Percentiles rank a stretch among this genome's conserved stretches.
Conservation (phyloP, 2,329 filamentous ascomycete genomes). For the Fusarium sp. region DNA sequence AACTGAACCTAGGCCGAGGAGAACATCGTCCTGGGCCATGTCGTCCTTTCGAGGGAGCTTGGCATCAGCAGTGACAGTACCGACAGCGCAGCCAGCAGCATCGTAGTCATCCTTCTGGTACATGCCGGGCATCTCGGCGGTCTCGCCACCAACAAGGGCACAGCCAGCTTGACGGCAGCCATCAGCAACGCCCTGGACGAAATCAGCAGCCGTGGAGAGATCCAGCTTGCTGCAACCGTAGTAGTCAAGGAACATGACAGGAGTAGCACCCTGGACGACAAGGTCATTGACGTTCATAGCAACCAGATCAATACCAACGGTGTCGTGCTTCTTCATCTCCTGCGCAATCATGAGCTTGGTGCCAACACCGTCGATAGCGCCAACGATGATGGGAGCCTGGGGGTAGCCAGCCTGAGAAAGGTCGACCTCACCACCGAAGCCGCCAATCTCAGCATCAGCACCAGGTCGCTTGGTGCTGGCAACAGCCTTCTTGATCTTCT, state of each 20-base stretch:
- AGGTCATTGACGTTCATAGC: slow-evolving; percentile 99
- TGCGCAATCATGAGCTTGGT: slow-evolving; percentile 98
- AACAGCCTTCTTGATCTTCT: slow-evolving; percentile 92
- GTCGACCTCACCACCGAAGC: slow-evolving; percentile 80
- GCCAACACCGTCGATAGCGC: slow-evolving; percentile 94
- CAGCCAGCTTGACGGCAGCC: slow-evolving; percentile 89
- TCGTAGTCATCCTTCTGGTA: slow-evolving; percentile 93
- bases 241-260: slow-evolving; percentile 97
- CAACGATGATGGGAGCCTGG: slow-evolving; percentile 84
- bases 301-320: slow-evolving; percentile 95
- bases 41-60: slow-evolving; percentile 80
- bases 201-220: slow-evolving; percentile 81
- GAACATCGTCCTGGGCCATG: slow-evolving; percentile 86
- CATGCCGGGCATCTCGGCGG: slow-evolving; percentile 97
- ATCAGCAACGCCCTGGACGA: slow-evolving; percentile 89
- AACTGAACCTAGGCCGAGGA: slow-evolving; percentile 86
- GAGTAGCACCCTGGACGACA: slow-evolving; percentile 93
- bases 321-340: slow-evolving; percentile 88
- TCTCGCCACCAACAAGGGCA: slow-evolving; percentile 95
- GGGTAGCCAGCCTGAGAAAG: slow-evolving; percentile 79
- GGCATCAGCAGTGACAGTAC: slow-evolving; percentile 77
- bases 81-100: slow-evolving; percentile 89
- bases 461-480: slow-evolving; percentile 85
- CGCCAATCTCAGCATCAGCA: slow-evolving; percentile 92
- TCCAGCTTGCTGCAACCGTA: slow-evolving; percentile 93